Evolutionary conservation across 164 flowering plant species (phyloP).

Genomic region (Sedum album): DNA sequence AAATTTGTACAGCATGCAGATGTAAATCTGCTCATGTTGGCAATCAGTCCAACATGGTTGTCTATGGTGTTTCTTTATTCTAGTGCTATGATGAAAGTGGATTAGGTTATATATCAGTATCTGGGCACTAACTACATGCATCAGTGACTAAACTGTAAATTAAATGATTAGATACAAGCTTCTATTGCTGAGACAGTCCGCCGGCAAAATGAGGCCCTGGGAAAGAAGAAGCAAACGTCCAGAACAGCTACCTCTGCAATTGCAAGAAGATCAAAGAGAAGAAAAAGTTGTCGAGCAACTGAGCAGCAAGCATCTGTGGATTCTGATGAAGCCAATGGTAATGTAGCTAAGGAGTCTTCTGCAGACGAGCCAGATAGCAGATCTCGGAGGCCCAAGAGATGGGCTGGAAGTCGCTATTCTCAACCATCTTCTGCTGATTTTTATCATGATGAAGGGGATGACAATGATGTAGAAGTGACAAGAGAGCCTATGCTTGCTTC

Average conservation of each 20-base stretch:
- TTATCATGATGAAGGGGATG: slow-evolving; percentile 37
- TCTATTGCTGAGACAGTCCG: slow-evolving; percentile 70
- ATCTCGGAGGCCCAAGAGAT: slow-evolving; percentile 47
- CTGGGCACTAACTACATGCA: background rate
- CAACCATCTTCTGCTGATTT: slow-evolving; percentile 37
- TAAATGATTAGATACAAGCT: slow-evolving; percentile 67
- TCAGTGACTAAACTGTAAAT: background rate
- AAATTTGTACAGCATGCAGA: background rate
- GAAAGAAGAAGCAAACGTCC: slow-evolving; percentile 39
- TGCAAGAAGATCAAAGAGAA: slow-evolving; percentile 42
- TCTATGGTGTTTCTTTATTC: background rate
- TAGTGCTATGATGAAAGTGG: background rate
- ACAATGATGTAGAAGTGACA: slow-evolving; percentile 48
- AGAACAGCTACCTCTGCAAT: slow-evolving; percentile 30
- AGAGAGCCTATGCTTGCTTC: slow-evolving; percentile 44
- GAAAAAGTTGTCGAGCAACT: slow-evolving; percentile 31
- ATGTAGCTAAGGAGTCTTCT: slow-evolving; percentile 64
- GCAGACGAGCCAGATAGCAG: slow-evolving; percentile 40
- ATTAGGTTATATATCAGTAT: background rate
- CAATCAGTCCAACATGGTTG: background rate
- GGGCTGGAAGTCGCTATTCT: slow-evolving; percentile 28
- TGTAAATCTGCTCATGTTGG: background rate
- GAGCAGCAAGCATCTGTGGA: slow-evolving; percentile 58
- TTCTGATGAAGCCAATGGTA: slow-evolving; percentile 53
- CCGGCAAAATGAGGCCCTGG: slow-evolving; percentile 79